Conservation (phyloP, 1,284 basidiomycete species). For the Veloporphyrellus conicus region DNA sequence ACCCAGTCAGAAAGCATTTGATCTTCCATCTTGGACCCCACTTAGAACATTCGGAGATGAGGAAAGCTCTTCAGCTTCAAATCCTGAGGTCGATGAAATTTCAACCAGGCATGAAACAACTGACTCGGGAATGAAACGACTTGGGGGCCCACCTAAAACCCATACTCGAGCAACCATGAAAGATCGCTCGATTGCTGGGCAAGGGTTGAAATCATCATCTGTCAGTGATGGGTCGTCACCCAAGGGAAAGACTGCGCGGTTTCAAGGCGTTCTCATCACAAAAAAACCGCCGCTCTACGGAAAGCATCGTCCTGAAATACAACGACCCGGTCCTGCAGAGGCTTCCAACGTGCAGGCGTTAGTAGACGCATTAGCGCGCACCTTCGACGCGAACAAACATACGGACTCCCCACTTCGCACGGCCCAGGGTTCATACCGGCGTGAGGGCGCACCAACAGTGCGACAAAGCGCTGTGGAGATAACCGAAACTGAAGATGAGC, state of each 20-base stretch:
- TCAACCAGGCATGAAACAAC: not conserved
- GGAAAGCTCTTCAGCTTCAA: not conserved
- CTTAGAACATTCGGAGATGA: slow-evolving; percentile 4
- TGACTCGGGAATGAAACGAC: not conserved
- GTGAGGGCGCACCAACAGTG: slow-evolving; percentile 7
- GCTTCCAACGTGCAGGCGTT: slow-evolving; percentile 1
- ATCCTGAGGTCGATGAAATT: slow-evolving; percentile 13
- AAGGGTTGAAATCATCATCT: not conserved
- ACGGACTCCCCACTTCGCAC: slow-evolving; percentile 1
- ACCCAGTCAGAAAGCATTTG: slow-evolving; percentile 5
- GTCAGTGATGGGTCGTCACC: not conserved
- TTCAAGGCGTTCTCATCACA: slow-evolving; percentile 22
- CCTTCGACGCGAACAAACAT: slow-evolving; percentile 28
- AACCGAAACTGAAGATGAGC: slow-evolving; percentile 24
- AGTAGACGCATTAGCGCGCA: slow-evolving; percentile 26
- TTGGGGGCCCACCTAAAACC: not conserved
- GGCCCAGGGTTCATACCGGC: not conserved
- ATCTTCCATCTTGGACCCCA: slow-evolving; percentile 31
- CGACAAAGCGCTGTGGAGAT: slow-evolving; percentile 18
- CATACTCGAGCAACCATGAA: not conserved
- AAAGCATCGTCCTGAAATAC: not conserved
- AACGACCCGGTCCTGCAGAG: not conserved
- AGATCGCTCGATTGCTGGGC: not conserved
- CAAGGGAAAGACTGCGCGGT: slow-evolving; percentile 17
- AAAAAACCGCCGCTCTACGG: slow-evolving; percentile 4